These are phyloP conservation scores for Podospora sp. DNA, from an alignment of 495 filamentous ascomycete genomes.

Conservation along the genomic window DNA sequence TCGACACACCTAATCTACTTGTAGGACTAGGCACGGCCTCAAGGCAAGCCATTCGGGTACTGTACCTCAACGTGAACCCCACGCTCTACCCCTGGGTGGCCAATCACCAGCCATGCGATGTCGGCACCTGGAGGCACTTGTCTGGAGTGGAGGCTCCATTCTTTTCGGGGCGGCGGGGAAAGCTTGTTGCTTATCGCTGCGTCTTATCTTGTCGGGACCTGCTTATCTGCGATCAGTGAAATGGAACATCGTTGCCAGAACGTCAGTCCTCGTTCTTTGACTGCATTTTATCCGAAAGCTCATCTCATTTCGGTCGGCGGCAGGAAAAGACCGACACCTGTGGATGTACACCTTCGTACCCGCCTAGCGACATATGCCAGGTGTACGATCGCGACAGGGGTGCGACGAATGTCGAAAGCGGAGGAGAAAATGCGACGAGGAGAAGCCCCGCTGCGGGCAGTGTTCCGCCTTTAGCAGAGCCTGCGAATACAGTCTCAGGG, in stretches of 20 bases:
- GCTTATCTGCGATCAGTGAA: not conserved
- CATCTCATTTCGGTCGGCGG: not conserved
- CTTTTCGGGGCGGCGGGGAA: not conserved
- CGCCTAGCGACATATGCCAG: slow-evolving; percentile 10
- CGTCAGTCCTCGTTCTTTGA: not conserved
- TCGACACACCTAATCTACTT: too few relatives aligned
- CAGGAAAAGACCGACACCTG: not conserved
- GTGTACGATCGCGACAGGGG: slow-evolving; percentile 27
- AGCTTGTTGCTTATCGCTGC: not conserved
- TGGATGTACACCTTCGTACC: not conserved
- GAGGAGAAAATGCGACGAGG: slow-evolving; percentile 27
- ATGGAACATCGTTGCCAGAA: not conserved
- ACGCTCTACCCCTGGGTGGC: not conserved
- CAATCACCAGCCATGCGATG: not conserved
- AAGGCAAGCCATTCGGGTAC: not conserved
- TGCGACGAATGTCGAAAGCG: slow-evolving; percentile 29
- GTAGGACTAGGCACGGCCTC: too few relatives aligned
- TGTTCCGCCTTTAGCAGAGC: slow-evolving; percentile 21
- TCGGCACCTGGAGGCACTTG: not conserved
- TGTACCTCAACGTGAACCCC: not conserved
- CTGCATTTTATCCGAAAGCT: not conserved
- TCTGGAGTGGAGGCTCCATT: not conserved
- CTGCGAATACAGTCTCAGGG: slow-evolving; percentile 23
- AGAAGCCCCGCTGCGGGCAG: slow-evolving; percentile 24
- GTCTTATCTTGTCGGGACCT: not conserved